Evolutionary conservation across 495 filamentous ascomycete genomes (phyloP), one percentile per base, ranked within the genome.

Genomic region (Aspergillus sclerotioniger): DNA sequence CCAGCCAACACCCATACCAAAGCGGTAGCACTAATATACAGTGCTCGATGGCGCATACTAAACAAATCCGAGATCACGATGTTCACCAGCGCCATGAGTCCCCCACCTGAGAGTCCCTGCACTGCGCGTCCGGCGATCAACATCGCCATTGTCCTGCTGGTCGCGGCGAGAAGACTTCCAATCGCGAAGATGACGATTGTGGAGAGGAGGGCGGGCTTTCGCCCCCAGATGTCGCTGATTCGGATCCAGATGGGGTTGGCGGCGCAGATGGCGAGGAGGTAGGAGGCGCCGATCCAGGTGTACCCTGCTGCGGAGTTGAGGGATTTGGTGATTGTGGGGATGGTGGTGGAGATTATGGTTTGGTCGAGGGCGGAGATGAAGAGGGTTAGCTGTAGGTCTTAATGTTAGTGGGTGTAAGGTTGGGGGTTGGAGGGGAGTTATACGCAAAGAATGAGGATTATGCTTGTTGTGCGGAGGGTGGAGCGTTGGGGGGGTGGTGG

Each of bases 31-130:
- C 77, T 76, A 19, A 81, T 66, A 51, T 82, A 82, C 29, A 76
- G 60, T 3, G 74, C 74, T 32, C 81, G 75, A 13, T 76, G 70
- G 48, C 80, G 67, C 76, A 87, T 77, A 53, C 78, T 80, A 65
- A 90, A 90, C 15, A 91, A 65, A 70, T 93, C 90, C 15, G 80
- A 80, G 58, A 92, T 88, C 53, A 77, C 80, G 20, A 91, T 87
- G 62, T 88, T 89, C 35, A 87, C 86, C 59, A 92, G 67, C n/a
- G 86, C 82, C 12, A 88, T 72, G 37, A 90, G 73, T 2, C 90
- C 89, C 12, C 87, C 89, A 15, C 87, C 85, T 0, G 87, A 88
- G 4, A 85, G 65, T 10, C 88, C 90, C 67, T 92, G 90, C 33
- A 91, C 68, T 2, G 82, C 85, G 60, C 90, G 69, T 3, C 81